Evolutionary conservation across 805 yeast genomes (phyloP).

Genomic region (Yueomyces sp.): DNA sequence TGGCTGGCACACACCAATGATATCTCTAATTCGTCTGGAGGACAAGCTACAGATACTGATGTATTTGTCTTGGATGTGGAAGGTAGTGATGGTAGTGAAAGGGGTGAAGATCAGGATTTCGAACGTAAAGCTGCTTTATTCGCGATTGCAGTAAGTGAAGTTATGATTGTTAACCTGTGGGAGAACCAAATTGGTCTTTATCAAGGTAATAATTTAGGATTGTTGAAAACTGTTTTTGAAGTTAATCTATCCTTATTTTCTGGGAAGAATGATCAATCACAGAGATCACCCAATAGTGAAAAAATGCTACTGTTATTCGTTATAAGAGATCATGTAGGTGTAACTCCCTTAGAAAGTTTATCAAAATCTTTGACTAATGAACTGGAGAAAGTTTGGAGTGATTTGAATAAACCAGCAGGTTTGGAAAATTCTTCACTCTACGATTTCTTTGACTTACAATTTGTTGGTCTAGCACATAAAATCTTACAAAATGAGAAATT

Average conservation of each 20-base stretch:
- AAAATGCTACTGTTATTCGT: conserved; percentile 72
- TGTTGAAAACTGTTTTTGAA: conserved; percentile 89
- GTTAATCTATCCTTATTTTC: conserved; percentile 84
- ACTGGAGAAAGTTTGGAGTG: conserved; percentile 64
- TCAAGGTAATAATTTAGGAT: conserved; percentile 96
- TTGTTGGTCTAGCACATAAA: conserved; percentile 76
- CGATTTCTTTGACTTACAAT: conserved; percentile 78
- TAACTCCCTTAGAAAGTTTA: conserved; percentile 66
- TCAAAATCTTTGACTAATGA: conserved; percentile 58
- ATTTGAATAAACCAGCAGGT: conserved; percentile 58
- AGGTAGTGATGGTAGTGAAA: conserved; percentile 95
- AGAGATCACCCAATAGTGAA: conserved; percentile 23
- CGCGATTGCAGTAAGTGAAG: conserved; percentile 85
- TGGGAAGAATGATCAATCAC: conserved; percentile 23
- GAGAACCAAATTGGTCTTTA: conserved; percentile 94
- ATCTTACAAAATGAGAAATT: conserved; percentile 67
- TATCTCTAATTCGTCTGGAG: conserved; percentile 17
- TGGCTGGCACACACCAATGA: conserved; percentile 53
- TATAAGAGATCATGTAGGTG: conserved; percentile 82
- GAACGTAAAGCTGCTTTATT: conserved; percentile 93
- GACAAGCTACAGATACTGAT: conserved; percentile 16
- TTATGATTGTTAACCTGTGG: conserved; percentile 87
- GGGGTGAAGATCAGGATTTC: conserved; percentile 97
- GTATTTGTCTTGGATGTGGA: conserved; percentile 91
- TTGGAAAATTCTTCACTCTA: conserved; percentile 35